A percentile compares a stretch with the other conserved stretches of the same genome.
phyloP scores from a whole-genome alignment of 1,139 yeast genomes.

The Saccharomyces hybrid region DNA sequence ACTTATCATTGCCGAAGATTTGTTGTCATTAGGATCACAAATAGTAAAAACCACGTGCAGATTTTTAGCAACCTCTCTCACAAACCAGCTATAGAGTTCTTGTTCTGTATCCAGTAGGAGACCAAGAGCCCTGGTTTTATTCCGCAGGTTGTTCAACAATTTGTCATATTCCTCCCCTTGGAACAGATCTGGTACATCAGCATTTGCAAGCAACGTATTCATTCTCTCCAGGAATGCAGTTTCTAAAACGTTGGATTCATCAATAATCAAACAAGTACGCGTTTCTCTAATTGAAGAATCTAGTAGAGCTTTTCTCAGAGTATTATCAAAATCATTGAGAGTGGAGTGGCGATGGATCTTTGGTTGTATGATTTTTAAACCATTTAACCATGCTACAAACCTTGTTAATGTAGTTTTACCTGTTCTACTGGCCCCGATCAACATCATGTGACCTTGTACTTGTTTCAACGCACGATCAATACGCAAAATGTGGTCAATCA shows the following conservation, averaged over 20 bases:
- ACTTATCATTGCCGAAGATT: constrained; percentile 44
- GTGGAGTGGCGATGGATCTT: constrained; percentile 51
- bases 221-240: constrained; percentile 81
- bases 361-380: constrained; percentile 55
- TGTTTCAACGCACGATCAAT: constrained; percentile 80
- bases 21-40: constrained; percentile 43
- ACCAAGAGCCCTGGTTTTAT: constrained; percentile 55
- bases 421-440: constrained; percentile 80
- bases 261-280: constrained; percentile 64
- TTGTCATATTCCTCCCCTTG: constrained; percentile 61
- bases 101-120: constrained; percentile 59
- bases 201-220: constrained; percentile 87
- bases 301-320: constrained; percentile 48
- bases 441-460: constrained; percentile 82
- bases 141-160: constrained; percentile 51
- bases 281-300: constrained; percentile 51
- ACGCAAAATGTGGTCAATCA: constrained; percentile 67
- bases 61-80: constrained; percentile 56
- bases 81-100: constrained; percentile 73
- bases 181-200: constrained; percentile 87
- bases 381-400: constrained; percentile 92
- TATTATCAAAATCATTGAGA: constrained; percentile 59
- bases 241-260: constrained; percentile 72
- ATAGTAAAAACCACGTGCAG: constrained; percentile 80
- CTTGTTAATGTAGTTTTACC: constrained; percentile 73